Base-by-base conservation (phyloP, 2,329 filamentous ascomycete species). In the Fusarium cicatricum region DNA sequence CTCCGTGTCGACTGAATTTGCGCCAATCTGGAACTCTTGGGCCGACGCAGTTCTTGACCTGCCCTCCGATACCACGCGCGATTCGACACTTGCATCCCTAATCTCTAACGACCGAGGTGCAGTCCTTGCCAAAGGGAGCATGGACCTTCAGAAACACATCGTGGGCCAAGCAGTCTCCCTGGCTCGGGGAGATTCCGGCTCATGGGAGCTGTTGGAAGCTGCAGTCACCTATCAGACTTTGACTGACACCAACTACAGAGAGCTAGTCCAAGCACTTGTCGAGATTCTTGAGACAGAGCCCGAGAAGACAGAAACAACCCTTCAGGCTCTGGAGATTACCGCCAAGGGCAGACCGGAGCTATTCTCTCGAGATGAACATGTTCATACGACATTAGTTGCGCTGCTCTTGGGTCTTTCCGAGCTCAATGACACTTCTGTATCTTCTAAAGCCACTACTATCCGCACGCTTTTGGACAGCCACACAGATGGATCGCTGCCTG, bases 321-420 rank as follows among this genome's bases (percentile, higher is more conserved):
- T 87, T 1, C 74, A 70, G 17, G 79, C 78, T 1, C 65, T 87
- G 8, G 80, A 83, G 43, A 70, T 81, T 2, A 71, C 85, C 7
- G 75, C 80, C 0, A 77, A 76, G 23, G 76, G 77, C 44, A 74
- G 72, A 16, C 79, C 82, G 0, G 68, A 75, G 5, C 59, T 83
- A 1, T 70, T 87, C 11, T 73, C 76, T 0, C 66, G 77, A 29
- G 75, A 82, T 16, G 77, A 81, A 7, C 72, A 75, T 2, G 66
- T 78, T 3, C 80, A 84, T 36, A 77, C 85, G 17, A 71, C 73
- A 3, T 68, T 88, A 1, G 78, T 86, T 28, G 78, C 82, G 0
- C 80, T 79, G 15, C 70, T 89, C 1, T 70, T 89, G 0, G 75
- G 80, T 12, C 66, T 87, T 7, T 82, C 80, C 4, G 85, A 88